Evolutionary conservation across 2,329 filamentous ascomycete species (phyloP).

Genomic region (Xylariaceae sp.): DNA sequence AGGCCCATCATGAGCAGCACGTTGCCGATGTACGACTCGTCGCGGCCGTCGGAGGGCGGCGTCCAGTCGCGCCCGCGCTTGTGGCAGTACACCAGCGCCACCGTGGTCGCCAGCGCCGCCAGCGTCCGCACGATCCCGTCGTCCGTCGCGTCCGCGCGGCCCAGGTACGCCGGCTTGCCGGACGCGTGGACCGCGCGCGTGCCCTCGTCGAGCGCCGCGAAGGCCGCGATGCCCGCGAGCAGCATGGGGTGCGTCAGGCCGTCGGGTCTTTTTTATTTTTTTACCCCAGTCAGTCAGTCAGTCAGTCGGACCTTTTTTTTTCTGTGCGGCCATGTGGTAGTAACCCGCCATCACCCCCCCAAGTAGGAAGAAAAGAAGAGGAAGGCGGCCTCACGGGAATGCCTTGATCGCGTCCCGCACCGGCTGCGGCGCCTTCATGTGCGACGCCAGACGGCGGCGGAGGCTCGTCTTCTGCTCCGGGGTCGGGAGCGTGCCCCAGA

Average conservation of each 20-base stretch:
- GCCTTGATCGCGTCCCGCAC: constrained; percentile 5
- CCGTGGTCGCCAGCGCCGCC: constrained; percentile 22
- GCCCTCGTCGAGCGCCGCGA: constrained; percentile 14
- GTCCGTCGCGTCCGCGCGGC: constrained; percentile 22
- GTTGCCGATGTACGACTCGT: constrained; percentile 30
- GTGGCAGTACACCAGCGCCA: constrained; percentile 27
- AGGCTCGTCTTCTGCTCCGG: constrained; percentile 1
- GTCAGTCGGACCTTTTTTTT: too few species aligned
- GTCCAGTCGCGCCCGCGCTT: constrained; percentile 23
- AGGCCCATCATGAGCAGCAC: constrained; percentile 33
- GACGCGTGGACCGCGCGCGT: too few species aligned
- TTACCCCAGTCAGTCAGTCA: constrained; percentile 1
- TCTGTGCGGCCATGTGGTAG: too few species aligned
- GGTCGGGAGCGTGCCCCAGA: constrained; percentile 6
- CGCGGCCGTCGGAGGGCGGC: constrained; percentile 11
- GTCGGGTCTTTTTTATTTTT: constrained; percentile 1
- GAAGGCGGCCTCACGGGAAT: constrained; percentile 1
- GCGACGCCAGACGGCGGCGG: constrained; percentile 1
- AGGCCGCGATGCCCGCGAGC: constrained; percentile 23
- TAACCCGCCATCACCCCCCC: too few species aligned
- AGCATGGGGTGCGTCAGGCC: constrained; percentile 20
- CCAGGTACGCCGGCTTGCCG: too few species aligned
- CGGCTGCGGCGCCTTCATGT: constrained; percentile 2
- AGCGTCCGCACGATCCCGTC: constrained; percentile 23
- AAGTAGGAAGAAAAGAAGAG: too few species aligned